Evolutionary conservation across 2,329 filamentous ascomycete species (phyloP), one percentile per base, ranked within the genome.

Genomic region (Samsoniella hepiali): DNA sequence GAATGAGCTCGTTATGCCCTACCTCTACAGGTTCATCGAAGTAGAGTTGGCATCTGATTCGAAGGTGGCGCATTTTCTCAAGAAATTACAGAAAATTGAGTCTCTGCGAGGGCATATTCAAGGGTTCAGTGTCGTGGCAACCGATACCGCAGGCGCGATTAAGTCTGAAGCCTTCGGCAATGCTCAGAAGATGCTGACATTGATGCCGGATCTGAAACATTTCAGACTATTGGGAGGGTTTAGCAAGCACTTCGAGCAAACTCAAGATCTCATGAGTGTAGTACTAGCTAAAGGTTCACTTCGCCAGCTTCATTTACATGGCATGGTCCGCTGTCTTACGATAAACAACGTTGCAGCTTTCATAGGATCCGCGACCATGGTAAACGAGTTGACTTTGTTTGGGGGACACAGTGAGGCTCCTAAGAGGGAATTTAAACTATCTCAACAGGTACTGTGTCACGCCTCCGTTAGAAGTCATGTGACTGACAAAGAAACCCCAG

Each of bases 311-410:
- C 5, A 22, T 47, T 10, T 47, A 1, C 2, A 3, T 13, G 22
- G 13, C 44, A 6, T 3, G 1, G 0, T 27, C 11, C 1, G 0
- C 0, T 4, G 4, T 27, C 1, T 7, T 27, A 11, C 22, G 2
- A 0, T 27, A 6, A 6, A 27, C 22, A 3, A 11, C 5, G 13
- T 47, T 0, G 13, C 11, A 7, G 44, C 22, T 8, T n/a, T 47
- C 1, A 11, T 10, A 47, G 1, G 11, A 3, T 15, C 4, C 13
- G 4, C 22, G 10, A 10, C 44, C 2, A 47, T 6, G 1, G 11
- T 47, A 22, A 22, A 11, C 27, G 44, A 47, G 27, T 47, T 47
- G 34, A 38, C 34, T 3, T 38, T 38, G 34, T 10, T 10, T 38
- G 34, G 34, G 9, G 11, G 34, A 38, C 34, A 11, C 34, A 10